Evolutionary conservation across 495 filamentous ascomycete species (phyloP).

Genomic region (Annulohypoxylon maeteangense): DNA sequence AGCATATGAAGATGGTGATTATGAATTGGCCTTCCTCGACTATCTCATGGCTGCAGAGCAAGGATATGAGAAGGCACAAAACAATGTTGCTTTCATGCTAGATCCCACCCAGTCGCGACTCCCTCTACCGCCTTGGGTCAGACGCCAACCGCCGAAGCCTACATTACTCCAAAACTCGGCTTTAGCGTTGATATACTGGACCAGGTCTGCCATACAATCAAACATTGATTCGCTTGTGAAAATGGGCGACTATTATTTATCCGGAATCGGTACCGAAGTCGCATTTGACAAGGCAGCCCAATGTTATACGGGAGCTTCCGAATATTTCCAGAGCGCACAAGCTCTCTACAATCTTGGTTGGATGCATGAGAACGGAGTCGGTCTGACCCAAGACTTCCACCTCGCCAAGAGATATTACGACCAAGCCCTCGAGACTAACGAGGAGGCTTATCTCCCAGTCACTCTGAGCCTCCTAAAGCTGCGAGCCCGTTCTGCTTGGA

Average conservation of each 20-base stretch:
- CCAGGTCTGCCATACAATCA: slow-evolving; percentile 88
- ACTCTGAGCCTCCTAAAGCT: slow-evolving; percentile 88
- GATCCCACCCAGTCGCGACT: slow-evolving; percentile 76
- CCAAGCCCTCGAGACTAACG: slow-evolving; percentile 86
- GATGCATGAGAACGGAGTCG: slow-evolving; percentile 99
- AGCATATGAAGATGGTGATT: slow-evolving; percentile 84
- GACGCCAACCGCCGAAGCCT: slow-evolving; percentile 50
- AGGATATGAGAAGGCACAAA: slow-evolving; percentile 91
- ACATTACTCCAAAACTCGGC: slow-evolving; percentile 73
- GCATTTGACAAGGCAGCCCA: slow-evolving; percentile 90
- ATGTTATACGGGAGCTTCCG: slow-evolving; percentile 92
- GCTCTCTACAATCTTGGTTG: slow-evolving; percentile 97
- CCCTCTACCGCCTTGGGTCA: slow-evolving; percentile 53
- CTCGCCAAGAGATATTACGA: slow-evolving; percentile 98
- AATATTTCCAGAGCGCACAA: slow-evolving; percentile 90
- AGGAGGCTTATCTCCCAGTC: slow-evolving; percentile 94
- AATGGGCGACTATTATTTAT: slow-evolving; percentile 97
- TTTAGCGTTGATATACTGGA: slow-evolving; percentile 94
- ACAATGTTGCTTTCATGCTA: slow-evolving; percentile 92
- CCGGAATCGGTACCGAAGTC: slow-evolving; percentile 75
- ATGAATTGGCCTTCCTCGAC: slow-evolving; percentile 83
- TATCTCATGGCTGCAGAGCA: slow-evolving; percentile 96
- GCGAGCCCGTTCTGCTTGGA: slow-evolving; percentile 87
- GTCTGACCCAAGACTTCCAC: slow-evolving; percentile 94
- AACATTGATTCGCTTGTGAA: slow-evolving; percentile 96